These are phyloP conservation scores for Scedosporium apiospermum DNA, from an alignment of 2,329 filamentous ascomycete species.

Conservation along the genomic window DNA sequence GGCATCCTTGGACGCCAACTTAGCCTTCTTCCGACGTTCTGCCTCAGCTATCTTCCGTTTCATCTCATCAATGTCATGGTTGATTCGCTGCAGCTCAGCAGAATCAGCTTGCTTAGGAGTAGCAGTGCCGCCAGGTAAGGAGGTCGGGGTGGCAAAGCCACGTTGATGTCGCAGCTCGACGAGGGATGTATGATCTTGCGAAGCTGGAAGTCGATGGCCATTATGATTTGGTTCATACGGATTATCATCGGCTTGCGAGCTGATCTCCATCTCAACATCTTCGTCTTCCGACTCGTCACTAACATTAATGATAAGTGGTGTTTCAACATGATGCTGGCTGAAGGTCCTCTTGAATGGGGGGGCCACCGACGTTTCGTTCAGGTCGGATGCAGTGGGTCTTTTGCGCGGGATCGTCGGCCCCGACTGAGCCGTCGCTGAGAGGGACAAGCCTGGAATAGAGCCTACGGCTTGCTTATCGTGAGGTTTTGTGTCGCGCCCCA, in stretches of 20 bases:
- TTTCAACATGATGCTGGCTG: slow-evolving; percentile 46
- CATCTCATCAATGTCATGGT: slow-evolving; percentile 51
- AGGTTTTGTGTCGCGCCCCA: neutral
- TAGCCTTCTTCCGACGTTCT: slow-evolving; percentile 40
- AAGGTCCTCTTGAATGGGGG: slow-evolving; percentile 49
- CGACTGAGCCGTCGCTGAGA: slow-evolving; percentile 20
- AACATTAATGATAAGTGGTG: slow-evolving; percentile 70
- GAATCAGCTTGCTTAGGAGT: slow-evolving; percentile 10
- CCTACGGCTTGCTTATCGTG: slow-evolving; percentile 4
- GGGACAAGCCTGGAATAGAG: slow-evolving; percentile 27
- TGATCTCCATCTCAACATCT: slow-evolving; percentile 59
- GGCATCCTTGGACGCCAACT: neutral
- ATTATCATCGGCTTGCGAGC: slow-evolving; percentile 26
- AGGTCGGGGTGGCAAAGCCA: slow-evolving; percentile 29
- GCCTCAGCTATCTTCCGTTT: slow-evolving; percentile 49
- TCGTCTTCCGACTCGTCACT: slow-evolving; percentile 61
- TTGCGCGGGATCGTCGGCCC: slow-evolving; percentile 21
- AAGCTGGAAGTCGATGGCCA: slow-evolving; percentile 18
- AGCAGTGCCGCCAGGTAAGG: slow-evolving; percentile 13
- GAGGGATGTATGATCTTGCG: slow-evolving; percentile 36
- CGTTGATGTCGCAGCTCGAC: slow-evolving; percentile 27
- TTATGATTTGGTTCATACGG: neutral
- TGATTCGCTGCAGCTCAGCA: slow-evolving; percentile 38
- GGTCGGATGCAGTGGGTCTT: slow-evolving; percentile 55
- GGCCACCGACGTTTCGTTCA: slow-evolving; percentile 41